A percentile compares a stretch with the other conserved stretches of the same genome.
These are phyloP conservation scores for Lactifluus rugatus DNA, from an alignment of 768 basidiomycete species.

Conservation along the genomic window DNA sequence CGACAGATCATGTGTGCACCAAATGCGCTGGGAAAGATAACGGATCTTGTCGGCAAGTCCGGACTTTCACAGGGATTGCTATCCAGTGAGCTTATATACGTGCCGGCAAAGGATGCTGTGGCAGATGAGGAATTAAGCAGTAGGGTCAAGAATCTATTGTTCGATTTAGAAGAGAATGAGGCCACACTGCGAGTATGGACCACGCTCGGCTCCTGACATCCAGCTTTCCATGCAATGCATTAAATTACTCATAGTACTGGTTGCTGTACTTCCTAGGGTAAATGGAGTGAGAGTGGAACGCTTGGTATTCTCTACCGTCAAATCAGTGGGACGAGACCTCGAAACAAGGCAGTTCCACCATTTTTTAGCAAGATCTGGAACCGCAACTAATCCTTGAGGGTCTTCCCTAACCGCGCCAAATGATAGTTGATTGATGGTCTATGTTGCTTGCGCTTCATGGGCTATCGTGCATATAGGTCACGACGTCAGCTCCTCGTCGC, in stretches of 20 bases:
- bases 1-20: conserved; percentile 17
- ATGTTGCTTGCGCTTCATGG: conserved; percentile 54
- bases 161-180: conserved; percentile 17
- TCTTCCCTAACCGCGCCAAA: conserved; percentile 69
- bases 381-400: conserved; percentile 36
- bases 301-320: not conserved
- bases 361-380: not conserved
- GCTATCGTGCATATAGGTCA: conserved; percentile 32
- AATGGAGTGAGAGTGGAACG: not conserved
- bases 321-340: not conserved
- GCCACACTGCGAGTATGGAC: conserved; percentile 19
- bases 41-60: conserved; percentile 3
- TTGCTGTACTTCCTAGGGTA: not conserved
- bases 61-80: conserved; percentile 12
- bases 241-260: not conserved
- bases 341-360: not conserved
- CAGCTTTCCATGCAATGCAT: not conserved
- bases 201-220: conserved; percentile 12
- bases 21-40: conserved; percentile 11
- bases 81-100: conserved; percentile 16
- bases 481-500: conserved; percentile 2
- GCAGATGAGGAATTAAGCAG: conserved; percentile 11
- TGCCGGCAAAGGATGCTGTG: conserved; percentile 21
- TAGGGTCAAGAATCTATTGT: conserved; percentile 10
- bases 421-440: conserved; percentile 84